Evolutionary conservation across 1,284 basidiomycete species (phyloP).

Genomic region (Leccinum griseonigrum): DNA sequence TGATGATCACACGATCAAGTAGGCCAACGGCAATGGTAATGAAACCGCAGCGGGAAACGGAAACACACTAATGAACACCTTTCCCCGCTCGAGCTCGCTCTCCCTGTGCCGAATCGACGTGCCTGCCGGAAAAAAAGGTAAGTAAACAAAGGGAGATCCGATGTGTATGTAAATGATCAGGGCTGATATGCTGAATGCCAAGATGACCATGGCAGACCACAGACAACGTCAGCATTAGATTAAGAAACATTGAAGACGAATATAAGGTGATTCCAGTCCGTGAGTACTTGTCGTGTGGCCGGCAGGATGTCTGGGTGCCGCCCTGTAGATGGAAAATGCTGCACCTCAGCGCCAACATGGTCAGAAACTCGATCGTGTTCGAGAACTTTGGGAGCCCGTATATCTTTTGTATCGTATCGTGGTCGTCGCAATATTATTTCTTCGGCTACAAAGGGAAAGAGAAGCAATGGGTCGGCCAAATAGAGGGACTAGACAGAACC

Average conservation of each 20-base stretch:
- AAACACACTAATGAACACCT: constrained; percentile 68
- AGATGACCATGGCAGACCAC: too few species aligned
- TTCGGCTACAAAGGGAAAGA: constrained; percentile 55
- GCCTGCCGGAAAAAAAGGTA: constrained; percentile 37
- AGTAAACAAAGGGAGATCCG: neutral
- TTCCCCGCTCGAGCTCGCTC: constrained; percentile 48
- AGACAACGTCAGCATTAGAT: too few species aligned
- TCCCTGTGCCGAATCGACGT: constrained; percentile 70
- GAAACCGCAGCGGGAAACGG: neutral
- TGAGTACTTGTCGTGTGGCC: constrained; percentile 82
- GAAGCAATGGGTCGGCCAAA: neutral
- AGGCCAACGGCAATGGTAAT: neutral
- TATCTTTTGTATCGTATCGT: constrained; percentile 70
- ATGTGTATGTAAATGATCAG: neutral
- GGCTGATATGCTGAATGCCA: too few species aligned
- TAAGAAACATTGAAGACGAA: too few species aligned
- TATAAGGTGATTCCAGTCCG: constrained; percentile 97
- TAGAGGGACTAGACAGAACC: neutral
- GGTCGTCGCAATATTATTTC: constrained; percentile 71
- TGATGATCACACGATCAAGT: neutral
- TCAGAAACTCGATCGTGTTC: constrained; percentile 82
- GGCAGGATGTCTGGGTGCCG: constrained; percentile 85
- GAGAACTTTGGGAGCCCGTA: constrained; percentile 79
- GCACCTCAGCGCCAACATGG: constrained; percentile 79
- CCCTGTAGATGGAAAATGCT: constrained; percentile 48